Base-by-base conservation (phyloP, 2,329 filamentous ascomycete genomes). In the Neobulgaria alba region DNA sequence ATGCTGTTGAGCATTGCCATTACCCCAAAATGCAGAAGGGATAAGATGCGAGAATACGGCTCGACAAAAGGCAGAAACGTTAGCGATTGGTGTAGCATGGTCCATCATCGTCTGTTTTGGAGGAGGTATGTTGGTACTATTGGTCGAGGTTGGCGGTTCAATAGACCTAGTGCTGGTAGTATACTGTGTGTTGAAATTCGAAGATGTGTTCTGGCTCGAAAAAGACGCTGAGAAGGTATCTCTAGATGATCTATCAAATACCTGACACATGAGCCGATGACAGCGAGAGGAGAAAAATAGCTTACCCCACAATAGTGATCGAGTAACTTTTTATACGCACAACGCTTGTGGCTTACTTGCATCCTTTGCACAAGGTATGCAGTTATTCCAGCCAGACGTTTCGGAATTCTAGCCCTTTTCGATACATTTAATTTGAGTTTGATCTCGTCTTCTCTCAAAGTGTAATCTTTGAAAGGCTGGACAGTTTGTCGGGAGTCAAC, bases 61-160 rank as follows among this genome's bases (percentile, higher is more conserved):
- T 55, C 82, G 83, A 59, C 88, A 95, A 57, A 94, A 96, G 0
- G 85, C 82, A 3, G 89, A 94, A 2, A 96, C 84, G 35, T 77
- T 72, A 1, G 77, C 65, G 3, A 66, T 49, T 0, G 84, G 74
- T 12, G 79, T 86, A 1, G 88, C 82, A 50, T 85, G 64, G 15
- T 82, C 74, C 23, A 79, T 77, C 33, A 92, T 51, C 7, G 54
- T 52, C 26, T 19, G 16, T 21, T 55, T 54, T 15, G 37, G 48
- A 10, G 39, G 64, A 10, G 67, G 67, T 10, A 62, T 36, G n/a
- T 38, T 38, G 34, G 33, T 41, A 21, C 41, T 48, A 58, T 55
- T 29, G 58, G 29, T 17, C 29, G 26, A 19, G 14, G 16, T 45
- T 20, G 26, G 14, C 14, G 19, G 7, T 26, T 7, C 12, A 26